Evolutionary conservation across 2,329 filamentous ascomycete species (phyloP), one percentile per base, ranked within the genome.

Genomic region (Orbilia oligospora): DNA sequence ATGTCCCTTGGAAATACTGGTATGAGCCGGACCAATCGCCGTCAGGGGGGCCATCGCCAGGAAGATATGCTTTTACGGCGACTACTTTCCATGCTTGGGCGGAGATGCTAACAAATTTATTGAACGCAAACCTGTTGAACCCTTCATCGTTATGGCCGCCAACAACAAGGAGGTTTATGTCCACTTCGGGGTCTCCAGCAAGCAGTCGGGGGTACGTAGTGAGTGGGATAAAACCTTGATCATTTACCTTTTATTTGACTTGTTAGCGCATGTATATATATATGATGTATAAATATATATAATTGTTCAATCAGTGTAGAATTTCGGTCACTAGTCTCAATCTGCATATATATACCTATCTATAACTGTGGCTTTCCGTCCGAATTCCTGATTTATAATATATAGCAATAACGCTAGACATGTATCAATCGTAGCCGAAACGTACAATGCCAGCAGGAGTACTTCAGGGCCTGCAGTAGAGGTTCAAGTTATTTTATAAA

Each of bases 91-190:
- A 18, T 9, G 30, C 64, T 24, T 41, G 48, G 10, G 64, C 46
- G 24, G 33, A 67, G 3, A 67, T 67, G 18, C 36, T 53, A 20
- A 55, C 20, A 9, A 44, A 61, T 16, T 24, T 12, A 20, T 44
- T 38, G n/a, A 2, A 53, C 30, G 38, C 46, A 38, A 16, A 53
- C 6, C 30, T n/a, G 16, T 53, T 55, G n/a, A 12, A 24, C 9
- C 49, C 16, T 0, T 10, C 2, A 6, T 24, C 1, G 18, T 55
- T n/a, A 14, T 67, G 46, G 0, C 64, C 64, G 9, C 64, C 64
- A 18, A 67, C 64, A 10, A 55, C 64, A 10, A 67, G 6, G 33
- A 61, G n/a, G 3, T 18, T 44, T 12, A n/a, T 1, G 5, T 24
- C 16, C 18, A 61, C 6, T 10, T 41, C n/a, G 14, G 20, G 18